Evolutionary conservation across 2,329 filamentous ascomycete species (phyloP).

Genomic region (Fusarium veterinarium): DNA sequence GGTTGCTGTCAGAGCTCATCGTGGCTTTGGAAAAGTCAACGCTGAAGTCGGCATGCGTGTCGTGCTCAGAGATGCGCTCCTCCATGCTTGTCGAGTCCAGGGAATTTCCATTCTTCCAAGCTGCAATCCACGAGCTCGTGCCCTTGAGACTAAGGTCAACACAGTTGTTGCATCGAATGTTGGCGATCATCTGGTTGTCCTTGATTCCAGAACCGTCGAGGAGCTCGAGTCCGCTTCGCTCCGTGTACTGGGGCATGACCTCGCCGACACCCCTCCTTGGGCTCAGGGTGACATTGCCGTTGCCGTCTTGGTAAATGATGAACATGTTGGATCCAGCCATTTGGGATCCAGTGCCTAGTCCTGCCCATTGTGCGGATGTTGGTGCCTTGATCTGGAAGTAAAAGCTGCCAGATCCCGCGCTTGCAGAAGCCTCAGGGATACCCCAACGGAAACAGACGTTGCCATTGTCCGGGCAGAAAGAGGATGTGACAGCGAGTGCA

Average conservation of each 20-base stretch:
- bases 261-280: conserved; percentile 63
- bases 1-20: conserved; percentile 62
- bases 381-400: conserved; percentile 71
- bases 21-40: conserved; percentile 62
- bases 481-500: conserved; percentile 43
- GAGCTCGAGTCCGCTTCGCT: conserved; percentile 60
- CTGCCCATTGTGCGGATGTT: conserved; percentile 65
- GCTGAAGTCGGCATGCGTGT: conserved; percentile 55
- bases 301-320: conserved; percentile 69
- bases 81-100: conserved; percentile 57
- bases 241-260: conserved; percentile 59
- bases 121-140: conserved; percentile 62
- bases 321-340: conserved; percentile 72
- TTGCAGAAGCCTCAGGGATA: conserved; percentile 62
- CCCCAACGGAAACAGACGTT: conserved; percentile 67
- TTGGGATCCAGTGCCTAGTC: conserved; percentile 64
- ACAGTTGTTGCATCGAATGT: conserved; percentile 67
- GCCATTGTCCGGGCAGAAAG: conserved; percentile 55
- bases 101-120: conserved; percentile 61
- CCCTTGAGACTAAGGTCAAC: conserved; percentile 57
- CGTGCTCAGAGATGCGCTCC: conserved; percentile 59
- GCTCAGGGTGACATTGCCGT: conserved; percentile 71
- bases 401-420: conserved; percentile 64
- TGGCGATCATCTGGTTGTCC: conserved; percentile 67
- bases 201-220: conserved; percentile 69